Percentiles rank a stretch among this genome's conserved stretches.
Evolutionary conservation across 345 rosid species (phyloP).

Genomic region (Linum usitatissimum): DNA sequence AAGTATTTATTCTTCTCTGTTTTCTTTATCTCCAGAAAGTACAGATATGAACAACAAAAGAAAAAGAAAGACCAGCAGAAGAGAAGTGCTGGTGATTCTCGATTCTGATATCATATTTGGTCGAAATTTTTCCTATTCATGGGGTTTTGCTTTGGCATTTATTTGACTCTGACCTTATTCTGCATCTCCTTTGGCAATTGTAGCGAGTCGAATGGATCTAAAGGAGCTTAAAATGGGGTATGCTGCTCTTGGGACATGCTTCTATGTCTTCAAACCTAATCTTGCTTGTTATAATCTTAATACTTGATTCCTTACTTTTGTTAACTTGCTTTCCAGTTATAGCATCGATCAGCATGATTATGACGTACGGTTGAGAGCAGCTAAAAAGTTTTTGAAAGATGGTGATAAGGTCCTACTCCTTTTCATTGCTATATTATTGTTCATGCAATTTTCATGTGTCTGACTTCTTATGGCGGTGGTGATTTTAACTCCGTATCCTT

Average conservation of each 20-base stretch:
- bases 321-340: slow-evolving; percentile 37
- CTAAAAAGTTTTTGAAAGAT: slow-evolving; percentile 68
- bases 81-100: slow-evolving; percentile 52
- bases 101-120: slow-evolving; percentile 14
- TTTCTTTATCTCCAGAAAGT: slow-evolving; percentile 43
- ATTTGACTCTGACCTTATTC: slow-evolving; percentile 24
- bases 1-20: slow-evolving; percentile 7
- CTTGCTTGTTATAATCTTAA: not conserved
- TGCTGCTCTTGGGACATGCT: slow-evolving; percentile 7
- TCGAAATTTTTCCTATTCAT: slow-evolving; percentile 16
- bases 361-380: slow-evolving; percentile 73
- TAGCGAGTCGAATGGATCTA: slow-evolving; percentile 67
- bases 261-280: not conserved
- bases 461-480: slow-evolving; percentile 6
- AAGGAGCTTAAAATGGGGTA: slow-evolving; percentile 95
- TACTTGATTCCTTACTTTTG: slow-evolving; percentile 4
- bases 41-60: slow-evolving; percentile 71
- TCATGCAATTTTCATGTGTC: not conserved
- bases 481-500: slow-evolving; percentile 10
- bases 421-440: not conserved
- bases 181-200: slow-evolving; percentile 11
- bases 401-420: slow-evolving; percentile 71
- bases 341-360: slow-evolving; percentile 95
- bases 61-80: slow-evolving; percentile 77
- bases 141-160: slow-evolving; percentile 8